These are phyloP conservation scores for Fusarium sp. DNA, from an alignment of 2,329 filamentous ascomycete species.

Conservation along the genomic window DNA sequence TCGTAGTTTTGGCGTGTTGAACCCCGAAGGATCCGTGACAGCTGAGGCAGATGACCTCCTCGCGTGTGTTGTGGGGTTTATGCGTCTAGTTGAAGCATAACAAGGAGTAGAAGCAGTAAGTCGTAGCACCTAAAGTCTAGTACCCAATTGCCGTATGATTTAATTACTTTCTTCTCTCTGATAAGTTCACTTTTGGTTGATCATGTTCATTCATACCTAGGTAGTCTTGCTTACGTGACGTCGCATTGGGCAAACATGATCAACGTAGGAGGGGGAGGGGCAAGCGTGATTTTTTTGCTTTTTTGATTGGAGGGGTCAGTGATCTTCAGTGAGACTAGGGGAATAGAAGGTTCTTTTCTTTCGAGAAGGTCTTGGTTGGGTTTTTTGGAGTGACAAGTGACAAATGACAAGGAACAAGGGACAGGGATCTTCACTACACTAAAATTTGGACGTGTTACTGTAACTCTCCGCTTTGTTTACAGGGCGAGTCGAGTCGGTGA, in stretches of 20 bases:
- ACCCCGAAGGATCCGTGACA: slow-evolving; percentile 46
- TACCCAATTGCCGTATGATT: background rate
- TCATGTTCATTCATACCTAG: background rate
- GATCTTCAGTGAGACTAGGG: slow-evolving; percentile 38
- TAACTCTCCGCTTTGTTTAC: slow-evolving; percentile 20
- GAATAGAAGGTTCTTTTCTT: slow-evolving; percentile 39
- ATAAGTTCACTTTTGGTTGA: background rate
- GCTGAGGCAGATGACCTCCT: slow-evolving; percentile 36
- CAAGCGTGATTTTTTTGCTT: background rate
- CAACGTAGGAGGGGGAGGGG: slow-evolving; percentile 21
- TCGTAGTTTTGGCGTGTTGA: slow-evolving; percentile 26
- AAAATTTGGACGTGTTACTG: background rate
- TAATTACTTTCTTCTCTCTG: background rate
- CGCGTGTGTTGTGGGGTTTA: background rate
- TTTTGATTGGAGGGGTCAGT: slow-evolving; percentile 20
- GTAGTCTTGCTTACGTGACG: slow-evolving; percentile 13
- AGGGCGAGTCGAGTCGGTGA: slow-evolving; percentile 38
- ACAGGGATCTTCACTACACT: slow-evolving; percentile 26
- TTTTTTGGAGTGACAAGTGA: background rate
- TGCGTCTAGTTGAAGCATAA: background rate
- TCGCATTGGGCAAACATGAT: slow-evolving; percentile 34
- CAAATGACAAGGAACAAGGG: background rate
- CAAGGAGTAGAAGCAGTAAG: too few relatives aligned
- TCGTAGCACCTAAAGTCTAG: too few relatives aligned
- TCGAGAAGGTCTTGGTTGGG: slow-evolving; percentile 34